Conservation (phyloP, 495 filamentous ascomycete species). For the Aspergillus conjunctus region DNA sequence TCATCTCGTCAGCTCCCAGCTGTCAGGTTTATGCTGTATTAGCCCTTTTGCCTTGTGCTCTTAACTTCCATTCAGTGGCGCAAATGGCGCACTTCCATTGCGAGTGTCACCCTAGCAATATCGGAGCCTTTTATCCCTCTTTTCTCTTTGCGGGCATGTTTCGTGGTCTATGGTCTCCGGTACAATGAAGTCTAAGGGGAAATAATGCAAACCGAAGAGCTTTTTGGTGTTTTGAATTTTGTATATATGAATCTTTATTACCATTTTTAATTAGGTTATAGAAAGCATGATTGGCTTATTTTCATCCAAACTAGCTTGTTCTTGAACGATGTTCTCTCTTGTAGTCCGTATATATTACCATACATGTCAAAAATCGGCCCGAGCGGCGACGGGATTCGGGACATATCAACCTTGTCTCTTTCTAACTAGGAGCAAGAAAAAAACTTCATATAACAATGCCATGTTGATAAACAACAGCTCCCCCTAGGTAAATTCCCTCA, state of each 20-base stretch:
- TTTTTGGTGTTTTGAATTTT: slow-evolving; percentile 18
- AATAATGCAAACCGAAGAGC: not conserved
- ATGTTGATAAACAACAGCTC: not conserved
- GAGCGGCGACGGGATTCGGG: not conserved
- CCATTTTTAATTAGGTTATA: slow-evolving; percentile 26
- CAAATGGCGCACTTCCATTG: slow-evolving; percentile 9
- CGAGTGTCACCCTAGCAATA: slow-evolving; percentile 29
- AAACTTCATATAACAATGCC: not conserved
- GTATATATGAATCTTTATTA: slow-evolving; percentile 25
- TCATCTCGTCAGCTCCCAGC: slow-evolving; percentile 15
- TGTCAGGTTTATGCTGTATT: slow-evolving; percentile 8
- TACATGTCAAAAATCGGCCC: not conserved
- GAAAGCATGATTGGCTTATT: slow-evolving; percentile 17
- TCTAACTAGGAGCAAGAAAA: not conserved
- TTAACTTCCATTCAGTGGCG: slow-evolving; percentile 12
- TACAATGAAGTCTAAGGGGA: not conserved
- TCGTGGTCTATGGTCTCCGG: slow-evolving; percentile 4
- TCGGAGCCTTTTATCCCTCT: slow-evolving; percentile 3
- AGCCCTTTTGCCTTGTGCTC: not conserved
- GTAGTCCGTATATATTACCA: not conserved
- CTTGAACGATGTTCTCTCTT: not conserved
- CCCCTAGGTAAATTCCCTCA: not conserved
- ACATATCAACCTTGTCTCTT: not conserved
- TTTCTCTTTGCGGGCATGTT: slow-evolving; percentile 18
- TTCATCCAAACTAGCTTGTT: not conserved